phyloP scores from a whole-genome alignment of 768 basidiomycete genomes.

The Boletus reticuloceps region DNA sequence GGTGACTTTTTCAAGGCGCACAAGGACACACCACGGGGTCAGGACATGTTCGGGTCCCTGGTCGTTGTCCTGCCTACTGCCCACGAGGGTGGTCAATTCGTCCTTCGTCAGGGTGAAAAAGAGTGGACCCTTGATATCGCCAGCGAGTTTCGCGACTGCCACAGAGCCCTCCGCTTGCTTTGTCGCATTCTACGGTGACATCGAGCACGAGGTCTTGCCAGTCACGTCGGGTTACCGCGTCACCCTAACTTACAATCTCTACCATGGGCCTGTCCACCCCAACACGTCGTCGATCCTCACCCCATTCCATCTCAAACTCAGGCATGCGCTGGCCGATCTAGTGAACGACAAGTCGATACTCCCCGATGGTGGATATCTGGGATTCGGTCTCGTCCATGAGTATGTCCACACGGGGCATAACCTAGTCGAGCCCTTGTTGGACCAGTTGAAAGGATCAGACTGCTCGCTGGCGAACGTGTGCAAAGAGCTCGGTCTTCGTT shows the following conservation, averaged over 20 bases:
- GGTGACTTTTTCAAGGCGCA: constrained; percentile 11
- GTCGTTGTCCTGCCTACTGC: constrained; percentile 47
- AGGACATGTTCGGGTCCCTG: constrained; percentile 50
- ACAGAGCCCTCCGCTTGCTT: constrained; percentile 29
- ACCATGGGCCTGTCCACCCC: background rate
- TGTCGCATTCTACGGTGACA: constrained; percentile 42
- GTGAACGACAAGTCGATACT: constrained; percentile 1
- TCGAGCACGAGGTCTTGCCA: constrained; percentile 45
- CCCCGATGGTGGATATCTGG: constrained; percentile 9
- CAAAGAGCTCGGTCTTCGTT: constrained; percentile 1
- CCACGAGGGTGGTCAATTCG: constrained; percentile 11
- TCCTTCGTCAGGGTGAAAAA: constrained; percentile 2
- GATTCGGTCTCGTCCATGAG: constrained; percentile 15
- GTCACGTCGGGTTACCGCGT: constrained; percentile 43
- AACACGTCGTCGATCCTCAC: background rate
- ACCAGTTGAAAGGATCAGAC: constrained; percentile 9
- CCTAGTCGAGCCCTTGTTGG: background rate
- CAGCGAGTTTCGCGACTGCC: background rate
- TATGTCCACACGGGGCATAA: constrained; percentile 3
- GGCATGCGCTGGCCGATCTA: background rate
- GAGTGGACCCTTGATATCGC: constrained; percentile 6
- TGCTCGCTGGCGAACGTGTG: constrained; percentile 6
- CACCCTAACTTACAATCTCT: constrained; percentile 44
- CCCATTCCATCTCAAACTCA: background rate
- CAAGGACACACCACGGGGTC: constrained; percentile 33